phyloP scores from a whole-genome alignment of 805 yeast genomes.

The Kockiozyma suomiensis region DNA sequence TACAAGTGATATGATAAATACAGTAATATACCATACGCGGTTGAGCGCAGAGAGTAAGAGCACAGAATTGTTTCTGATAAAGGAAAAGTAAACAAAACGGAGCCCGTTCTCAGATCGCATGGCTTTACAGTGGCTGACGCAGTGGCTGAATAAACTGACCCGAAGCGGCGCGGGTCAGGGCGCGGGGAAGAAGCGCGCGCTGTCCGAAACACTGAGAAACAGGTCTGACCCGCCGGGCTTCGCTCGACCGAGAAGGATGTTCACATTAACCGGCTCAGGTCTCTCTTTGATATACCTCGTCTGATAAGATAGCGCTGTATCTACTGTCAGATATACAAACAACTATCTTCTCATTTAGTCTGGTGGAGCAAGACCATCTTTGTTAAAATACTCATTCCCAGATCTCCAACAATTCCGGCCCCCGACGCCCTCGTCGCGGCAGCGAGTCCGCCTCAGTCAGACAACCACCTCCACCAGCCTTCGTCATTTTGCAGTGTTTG shows the following conservation, averaged over 20 bases:
- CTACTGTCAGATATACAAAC: no score
- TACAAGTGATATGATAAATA: no score
- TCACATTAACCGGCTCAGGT: neutral
- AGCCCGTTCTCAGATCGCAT: neutral
- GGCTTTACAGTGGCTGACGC: neutral
- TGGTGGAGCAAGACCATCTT: neutral
- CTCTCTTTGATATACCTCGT: neutral
- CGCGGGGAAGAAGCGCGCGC: neutral
- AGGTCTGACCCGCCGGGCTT: constrained; percentile 11
- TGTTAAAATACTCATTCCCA: neutral
- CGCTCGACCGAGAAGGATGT: constrained; percentile 3
- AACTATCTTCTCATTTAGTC: no score
- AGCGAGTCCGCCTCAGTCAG: constrained; percentile 4
- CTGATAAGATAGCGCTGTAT: neutral
- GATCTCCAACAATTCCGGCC: neutral
- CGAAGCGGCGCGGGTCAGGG: constrained; percentile 5
- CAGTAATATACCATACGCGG: no score
- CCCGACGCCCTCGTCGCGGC: constrained; percentile 2
- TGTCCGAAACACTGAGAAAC: neutral
- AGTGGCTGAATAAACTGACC: neutral
- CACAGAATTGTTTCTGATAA: neutral
- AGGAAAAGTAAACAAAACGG: neutral
- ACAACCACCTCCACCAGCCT: neutral
- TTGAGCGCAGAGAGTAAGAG: no score
- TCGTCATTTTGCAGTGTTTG: neutral